Base-by-base conservation (phyloP, 306 rosid species). In the Vigna trinervia region DNA sequence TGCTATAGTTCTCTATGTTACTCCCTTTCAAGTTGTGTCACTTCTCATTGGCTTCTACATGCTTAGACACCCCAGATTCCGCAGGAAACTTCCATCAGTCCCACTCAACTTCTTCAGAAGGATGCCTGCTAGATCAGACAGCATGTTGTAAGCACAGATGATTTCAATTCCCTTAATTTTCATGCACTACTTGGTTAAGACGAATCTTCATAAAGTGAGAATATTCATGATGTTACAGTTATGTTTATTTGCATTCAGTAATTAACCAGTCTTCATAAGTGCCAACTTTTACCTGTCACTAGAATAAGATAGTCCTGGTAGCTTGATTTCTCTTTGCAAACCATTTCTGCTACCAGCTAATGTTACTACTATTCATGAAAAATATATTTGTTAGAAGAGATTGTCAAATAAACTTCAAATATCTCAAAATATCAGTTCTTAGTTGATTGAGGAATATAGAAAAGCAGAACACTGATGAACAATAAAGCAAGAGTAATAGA, bases 51-150 rank as follows among this genome's bases (percentile, higher is more conserved):
- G 98, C 12, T 70, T 93, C 61, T 93, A 88, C 53, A 69, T 81
- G 34, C 80, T 93, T 3, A 79, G 98, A 79, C 98, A 93, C 77
- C 98, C 98, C 2, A 88, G 88, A 38, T 90, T 94, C 63, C 92
- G 98, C 56, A 87, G 81, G 5, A 90, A 83, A 52, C 88, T 91
- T 81, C 98, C 98, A 23, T 87, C 96, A 8, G 89, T 86, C 8
- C 90, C 98, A 1, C 87, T 90, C 78, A 94, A 89, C 79, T 94
- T 91, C 88, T 91, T 94, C 19, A 85, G 97, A 50, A 92, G 97
- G 78, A 39, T 91, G 87, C 97, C 97, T 57, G 90, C 97, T 56
- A 90, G 94, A 88, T 92, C 97, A 51, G 98, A 94, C 83, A 84
- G 90, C 87, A 84, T 91, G 97, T 57, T 94, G 68, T 91, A 46